Conservation (phyloP, 495 filamentous ascomycete species). For the Sporormia fimetaria region DNA sequence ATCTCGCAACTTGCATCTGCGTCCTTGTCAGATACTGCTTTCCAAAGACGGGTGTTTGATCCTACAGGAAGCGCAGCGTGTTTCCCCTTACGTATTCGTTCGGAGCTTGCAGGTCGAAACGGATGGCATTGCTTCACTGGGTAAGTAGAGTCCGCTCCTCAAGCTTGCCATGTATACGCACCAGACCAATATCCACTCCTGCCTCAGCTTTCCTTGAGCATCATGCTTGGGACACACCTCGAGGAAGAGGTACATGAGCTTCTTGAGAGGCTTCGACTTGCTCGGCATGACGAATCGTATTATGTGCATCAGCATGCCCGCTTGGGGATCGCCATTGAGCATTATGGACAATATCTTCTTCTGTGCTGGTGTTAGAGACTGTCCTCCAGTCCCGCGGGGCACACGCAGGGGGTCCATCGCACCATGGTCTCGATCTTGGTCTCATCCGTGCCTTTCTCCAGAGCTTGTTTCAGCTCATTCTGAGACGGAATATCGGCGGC, state of each 20-base stretch:
- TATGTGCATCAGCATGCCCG: slow-evolving; percentile 95
- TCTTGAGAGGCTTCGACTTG: slow-evolving; percentile 93
- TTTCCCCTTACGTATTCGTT: slow-evolving; percentile 98
- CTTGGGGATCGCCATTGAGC: slow-evolving; percentile 97
- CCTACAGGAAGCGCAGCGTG: slow-evolving; percentile 80
- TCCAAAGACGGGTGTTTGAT: not conserved
- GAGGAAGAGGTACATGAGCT: slow-evolving; percentile 97
- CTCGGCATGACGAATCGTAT: slow-evolving; percentile 99
- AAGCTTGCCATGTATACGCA: slow-evolving; percentile 39
- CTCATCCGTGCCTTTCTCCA: slow-evolving; percentile 97
- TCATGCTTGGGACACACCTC: slow-evolving; percentile 97
- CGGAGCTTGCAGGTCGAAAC: slow-evolving; percentile 90
- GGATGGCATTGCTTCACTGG: slow-evolving; percentile 76
- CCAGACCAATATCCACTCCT: slow-evolving; percentile 99
- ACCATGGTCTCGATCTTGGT: slow-evolving; percentile 92
- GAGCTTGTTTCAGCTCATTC: slow-evolving; percentile 81
- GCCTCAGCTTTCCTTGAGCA: slow-evolving; percentile 82
- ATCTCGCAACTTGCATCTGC: slow-evolving; percentile 71
- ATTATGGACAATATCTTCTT: slow-evolving; percentile 56
- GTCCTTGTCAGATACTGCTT: not conserved
- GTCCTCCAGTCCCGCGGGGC: slow-evolving; percentile 4
- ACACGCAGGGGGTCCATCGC: slow-evolving; percentile 3
- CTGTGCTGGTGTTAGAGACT: slow-evolving; percentile 9
- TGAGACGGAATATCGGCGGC: slow-evolving; percentile 78
- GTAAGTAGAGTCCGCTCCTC: slow-evolving; percentile 4